phyloP scores from a whole-genome alignment of 352 stramenopile species.

The Thalassiosira exigua region DNA sequence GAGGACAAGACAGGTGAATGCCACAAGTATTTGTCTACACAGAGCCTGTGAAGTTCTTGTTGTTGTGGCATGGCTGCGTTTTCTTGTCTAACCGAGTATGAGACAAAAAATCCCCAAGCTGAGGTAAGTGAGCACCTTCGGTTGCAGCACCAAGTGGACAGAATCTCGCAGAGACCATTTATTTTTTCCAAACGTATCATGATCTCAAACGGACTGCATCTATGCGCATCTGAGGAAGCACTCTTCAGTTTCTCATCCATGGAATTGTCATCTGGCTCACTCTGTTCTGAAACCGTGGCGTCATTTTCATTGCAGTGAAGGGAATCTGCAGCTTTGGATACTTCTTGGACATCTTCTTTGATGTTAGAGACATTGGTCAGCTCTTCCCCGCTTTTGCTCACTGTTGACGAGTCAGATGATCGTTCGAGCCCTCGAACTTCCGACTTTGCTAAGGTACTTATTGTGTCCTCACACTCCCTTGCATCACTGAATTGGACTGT shows the following conservation, averaged over 20 bases:
- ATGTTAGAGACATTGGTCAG: no score
- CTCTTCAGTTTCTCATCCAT: neutral
- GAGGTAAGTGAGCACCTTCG: neutral
- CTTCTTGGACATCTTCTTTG: no score
- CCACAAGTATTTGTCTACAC: constrained; percentile 4
- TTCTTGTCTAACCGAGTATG: constrained; percentile 15
- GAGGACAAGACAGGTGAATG: constrained; percentile 24
- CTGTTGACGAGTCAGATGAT: no score
- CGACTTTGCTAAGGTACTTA: no score
- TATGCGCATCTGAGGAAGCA: neutral
- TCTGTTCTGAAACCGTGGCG: no score
- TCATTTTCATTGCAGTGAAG: no score
- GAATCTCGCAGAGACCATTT: constrained; percentile 25
- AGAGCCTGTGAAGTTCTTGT: constrained; percentile 19
- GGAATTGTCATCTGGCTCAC: neutral
- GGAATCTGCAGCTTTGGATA: no score
- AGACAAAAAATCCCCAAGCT: constrained; percentile 28
- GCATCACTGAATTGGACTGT: neutral
- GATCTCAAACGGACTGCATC: neutral
- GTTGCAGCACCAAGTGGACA: constrained; percentile 23
- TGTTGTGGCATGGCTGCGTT: neutral
- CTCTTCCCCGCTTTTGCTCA: no score
- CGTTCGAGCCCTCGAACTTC: no score
- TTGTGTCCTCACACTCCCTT: neutral
- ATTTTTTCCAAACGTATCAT: constrained; percentile 35